Evolutionary conservation across 2,329 filamentous ascomycete genomes (phyloP), one percentile per base, ranked within the genome.

Genomic region (Pleoardoris graminearum): DNA sequence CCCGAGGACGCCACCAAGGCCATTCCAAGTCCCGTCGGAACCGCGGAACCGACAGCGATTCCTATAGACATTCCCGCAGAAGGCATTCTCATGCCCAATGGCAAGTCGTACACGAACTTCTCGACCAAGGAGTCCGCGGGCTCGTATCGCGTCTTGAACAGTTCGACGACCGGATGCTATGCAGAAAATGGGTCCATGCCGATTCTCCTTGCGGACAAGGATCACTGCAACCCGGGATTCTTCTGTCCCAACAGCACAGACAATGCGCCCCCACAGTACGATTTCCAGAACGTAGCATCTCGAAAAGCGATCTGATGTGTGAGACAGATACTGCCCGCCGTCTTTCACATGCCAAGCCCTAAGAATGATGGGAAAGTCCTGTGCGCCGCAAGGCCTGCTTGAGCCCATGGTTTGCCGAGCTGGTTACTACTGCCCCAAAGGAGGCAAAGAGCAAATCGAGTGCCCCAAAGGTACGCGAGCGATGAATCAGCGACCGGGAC

Each of bases 341-440:
- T 37, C 32, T 17, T 23, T 23, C 4, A 33, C 45, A 29, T 51
- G 48, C 8, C 48, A 51, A 30, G 32, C 42, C 1, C 8, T 7
- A 10, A 45, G 48, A 25, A 39, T 42, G 23, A 45, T 22, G 32
- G 43, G 43, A 23, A 37, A 22, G 4, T 1, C 11, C 10, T 51
- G 48, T 17, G 12, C 16, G 14, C 32, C 38, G 21, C 53, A 55
- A 36, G 53, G 53, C 2, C 37, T 53, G 3, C 39, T 51, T 8
- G 53, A 55, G 35, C 53, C 53, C 2, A 17, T 53, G 27, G 41
- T 55, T 1, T 55, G 53, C 30, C 3, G 27, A 2, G 41, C 30
- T 32, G 53, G 53, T 16, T 33, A 46, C 29, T 55, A 52, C 27
- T 55, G 53, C 30, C 53, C 53, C 12, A 21, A 41, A 12, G 49